Conservation (phyloP, 2,329 filamentous ascomycete genomes). For the Claviceps pusilla region DNA sequence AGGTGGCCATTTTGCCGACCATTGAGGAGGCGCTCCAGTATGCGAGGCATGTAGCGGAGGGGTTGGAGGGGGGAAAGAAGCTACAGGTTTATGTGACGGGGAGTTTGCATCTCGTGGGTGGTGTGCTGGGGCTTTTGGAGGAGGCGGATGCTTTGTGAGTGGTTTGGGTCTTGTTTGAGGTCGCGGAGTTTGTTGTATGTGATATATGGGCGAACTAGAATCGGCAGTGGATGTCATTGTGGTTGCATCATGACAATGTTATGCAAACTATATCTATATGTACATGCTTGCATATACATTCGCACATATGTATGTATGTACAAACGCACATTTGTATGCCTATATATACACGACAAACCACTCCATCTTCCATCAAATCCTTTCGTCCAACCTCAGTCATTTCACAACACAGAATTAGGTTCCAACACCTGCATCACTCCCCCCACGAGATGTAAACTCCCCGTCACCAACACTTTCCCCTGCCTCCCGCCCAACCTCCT, state of each 20-base stretch:
- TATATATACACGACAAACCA: no score
- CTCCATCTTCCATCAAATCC: neutral
- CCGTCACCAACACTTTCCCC: slow-evolving; percentile 54
- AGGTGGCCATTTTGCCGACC: slow-evolving; percentile 32
- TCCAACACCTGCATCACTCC: slow-evolving; percentile 60
- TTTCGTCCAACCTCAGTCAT: neutral
- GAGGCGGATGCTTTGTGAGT: slow-evolving; percentile 26
- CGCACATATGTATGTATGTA: no score
- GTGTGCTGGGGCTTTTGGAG: slow-evolving; percentile 34
- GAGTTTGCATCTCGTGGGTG: slow-evolving; percentile 48
- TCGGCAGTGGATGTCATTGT: neutral
- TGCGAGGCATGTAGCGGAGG: slow-evolving; percentile 23
- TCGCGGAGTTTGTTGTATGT: no score
- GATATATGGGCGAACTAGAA: neutral
- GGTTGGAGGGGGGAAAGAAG: slow-evolving; percentile 16
- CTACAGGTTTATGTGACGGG: slow-evolving; percentile 42
- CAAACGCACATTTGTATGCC: no score
- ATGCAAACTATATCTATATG: no score
- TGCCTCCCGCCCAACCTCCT: slow-evolving; percentile 19
- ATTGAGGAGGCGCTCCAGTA: slow-evolving; percentile 41
- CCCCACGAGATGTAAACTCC: slow-evolving; percentile 73
- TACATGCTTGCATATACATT: no score
- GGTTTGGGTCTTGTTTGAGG: neutral
- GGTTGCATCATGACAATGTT: neutral
- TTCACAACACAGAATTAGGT: slow-evolving; percentile 23